Base-by-base conservation (phyloP, 1,284 basidiomycete genomes). In the Sporisorium exsertum region DNA sequence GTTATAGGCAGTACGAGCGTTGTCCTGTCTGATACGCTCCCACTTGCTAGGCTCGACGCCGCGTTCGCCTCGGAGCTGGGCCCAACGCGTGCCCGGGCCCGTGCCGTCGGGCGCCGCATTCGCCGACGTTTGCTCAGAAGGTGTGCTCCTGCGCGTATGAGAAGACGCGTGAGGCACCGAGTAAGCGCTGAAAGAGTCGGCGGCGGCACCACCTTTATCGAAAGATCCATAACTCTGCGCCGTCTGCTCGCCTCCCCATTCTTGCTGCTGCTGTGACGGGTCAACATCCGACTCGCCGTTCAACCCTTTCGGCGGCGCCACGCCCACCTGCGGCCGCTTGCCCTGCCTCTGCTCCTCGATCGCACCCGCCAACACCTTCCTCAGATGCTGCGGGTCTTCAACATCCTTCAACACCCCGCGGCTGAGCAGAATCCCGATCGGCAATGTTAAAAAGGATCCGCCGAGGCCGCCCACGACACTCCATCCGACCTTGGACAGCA, bases 21-120 rank as follows among this genome's bases (percentile, higher is more conserved):
- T 78, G 42, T 78, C 77, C 58, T 78, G 77, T 33, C 77, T 61
- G 37, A 78, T 78, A 24, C 64, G 65, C 35, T 78, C 77, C 77
- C 77, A 78, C 43, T 71, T 76, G 55, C 72, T 75, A 5, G 77
- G 77, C 68, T 78, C 72, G 5, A 78, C 77, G 13, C 74, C 58
- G 5, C 73, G 54, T 43, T 72, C 68, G 26, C 64, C 69, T 10
- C 73, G 61, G 3, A 78, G 57, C 50, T 78, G 77, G 0, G 66
- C 64, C 77, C 77, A 78, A 9, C 77, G 57, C 42, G 66, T 70
- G 5, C 72, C 72, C 22, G 67, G 24, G 5, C 72, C 72, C 0
- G 67, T 70, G 13, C 72, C 72, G 7, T 58, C 52, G 16, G 72
- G 67, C n/a, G 65, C 26, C 1, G 49, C 24, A 10, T 29, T 26